These are phyloP conservation scores for Trichosporon sp. DNA, from an alignment of 1,284 basidiomycete species.

Conservation along the genomic window DNA sequence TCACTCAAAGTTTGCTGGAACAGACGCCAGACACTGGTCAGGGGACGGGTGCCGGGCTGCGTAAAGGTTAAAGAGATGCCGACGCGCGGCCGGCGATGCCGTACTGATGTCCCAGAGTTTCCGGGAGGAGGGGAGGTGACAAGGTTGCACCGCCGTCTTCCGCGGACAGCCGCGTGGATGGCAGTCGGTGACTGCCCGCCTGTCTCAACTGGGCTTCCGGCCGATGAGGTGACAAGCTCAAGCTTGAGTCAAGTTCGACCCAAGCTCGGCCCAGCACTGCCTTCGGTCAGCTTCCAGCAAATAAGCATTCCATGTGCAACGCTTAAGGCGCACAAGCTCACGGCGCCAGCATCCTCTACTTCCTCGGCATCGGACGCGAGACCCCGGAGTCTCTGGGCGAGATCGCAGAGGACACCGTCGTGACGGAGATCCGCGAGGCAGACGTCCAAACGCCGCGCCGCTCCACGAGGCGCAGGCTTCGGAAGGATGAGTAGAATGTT, in stretches of 20 bases:
- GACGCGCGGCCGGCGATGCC: neutral
- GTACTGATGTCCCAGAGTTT: neutral
- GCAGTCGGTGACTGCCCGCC: neutral
- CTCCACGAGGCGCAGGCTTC: neutral
- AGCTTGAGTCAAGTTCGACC: neutral
- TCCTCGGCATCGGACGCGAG: neutral
- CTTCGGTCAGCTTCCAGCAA: neutral
- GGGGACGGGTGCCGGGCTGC: neutral
- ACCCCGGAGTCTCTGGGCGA: neutral
- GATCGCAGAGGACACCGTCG: neutral
- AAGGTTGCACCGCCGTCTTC: neutral
- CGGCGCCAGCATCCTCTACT: neutral
- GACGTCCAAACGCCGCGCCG: neutral
- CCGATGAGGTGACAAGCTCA: neutral
- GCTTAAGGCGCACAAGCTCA: neutral
- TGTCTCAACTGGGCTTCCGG: neutral
- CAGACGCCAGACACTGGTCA: too few relatives aligned
- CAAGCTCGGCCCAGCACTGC: neutral
- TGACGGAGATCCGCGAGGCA: neutral
- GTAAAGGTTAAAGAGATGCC: neutral
- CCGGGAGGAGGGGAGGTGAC: neutral
- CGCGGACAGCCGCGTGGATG: neutral
- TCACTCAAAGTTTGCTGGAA: conserved; percentile 1
- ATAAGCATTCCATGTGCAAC: neutral
- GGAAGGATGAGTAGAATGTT: neutral